Evolutionary conservation across 179 eudicot genomes (phyloP), one percentile per base, ranked within the genome.

Genomic region (Silene vulgaris): DNA sequence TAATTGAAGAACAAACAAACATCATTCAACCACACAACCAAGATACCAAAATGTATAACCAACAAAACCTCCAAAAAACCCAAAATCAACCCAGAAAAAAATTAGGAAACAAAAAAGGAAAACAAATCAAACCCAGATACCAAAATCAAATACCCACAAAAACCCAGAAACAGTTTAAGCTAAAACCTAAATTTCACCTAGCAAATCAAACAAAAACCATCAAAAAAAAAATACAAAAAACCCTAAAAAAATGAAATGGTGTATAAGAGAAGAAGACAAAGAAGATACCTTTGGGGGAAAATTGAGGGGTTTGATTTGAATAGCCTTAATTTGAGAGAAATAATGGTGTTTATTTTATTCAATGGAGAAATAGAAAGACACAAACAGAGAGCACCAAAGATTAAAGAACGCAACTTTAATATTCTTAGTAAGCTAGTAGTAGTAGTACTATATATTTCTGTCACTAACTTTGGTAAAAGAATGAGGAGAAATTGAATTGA

Each of bases 351-450:
- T 63, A 28, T 63, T 48, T 48, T 9, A 48, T 48, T 48, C 14
- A 13, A 13, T 52, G 17, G 12, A 52, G 3, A 54, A 80, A 80
- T 74, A 52, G 72, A 69, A 35, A 35, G 1, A 4, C 83, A 73
- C 75, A 73, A 76, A 40, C 43, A 76, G 57, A 60, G 26, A 77
- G 6, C 5, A 4, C 4, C 8, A 35, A 7, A 35, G 50, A 76
- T 43, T 75, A 63, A 69, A 69, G 29, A 78, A 52, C 78, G 74
- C 85, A 56, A 80, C 81, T 80, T 81, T 81, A 71, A 28, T 43
- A 50, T 74, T 62, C 77, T 77, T 61, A 76, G 60, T 66, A 63
- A 63, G 66, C 14, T 23, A 26, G 32, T 8, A 16, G 21, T 66
- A 40, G 12, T 40, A 40, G 48, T 40, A 40, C 11, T 66, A 32